These are phyloP conservation scores for Ampelocalamus luodianensis DNA, from an alignment of 176 grass and related monocot genomes.

Conservation along the genomic window DNA sequence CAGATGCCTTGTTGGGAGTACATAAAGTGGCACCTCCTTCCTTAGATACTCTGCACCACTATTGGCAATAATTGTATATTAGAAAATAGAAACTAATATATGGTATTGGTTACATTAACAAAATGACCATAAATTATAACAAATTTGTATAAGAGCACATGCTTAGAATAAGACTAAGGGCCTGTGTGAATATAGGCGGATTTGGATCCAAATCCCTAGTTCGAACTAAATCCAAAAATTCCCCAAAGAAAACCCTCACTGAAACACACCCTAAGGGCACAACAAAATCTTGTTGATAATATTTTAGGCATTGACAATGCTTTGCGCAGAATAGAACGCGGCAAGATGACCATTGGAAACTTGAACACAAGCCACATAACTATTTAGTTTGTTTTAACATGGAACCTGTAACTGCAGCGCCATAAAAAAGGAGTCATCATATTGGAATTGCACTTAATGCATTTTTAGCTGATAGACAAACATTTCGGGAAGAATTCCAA, in stretches of 20 bases:
- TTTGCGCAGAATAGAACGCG: slow-evolving; percentile 18
- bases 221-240: background rate
- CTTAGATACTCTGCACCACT: slow-evolving; percentile 94
- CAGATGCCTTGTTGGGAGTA: slow-evolving; percentile 74
- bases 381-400: background rate
- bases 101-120: background rate
- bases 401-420: background rate
- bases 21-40: slow-evolving; percentile 73
- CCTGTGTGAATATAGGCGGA: background rate
- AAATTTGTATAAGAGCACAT: background rate
- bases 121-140: slow-evolving; percentile 3
- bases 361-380: background rate
- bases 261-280: background rate
- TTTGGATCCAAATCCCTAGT: background rate
- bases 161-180: slow-evolving; percentile 18
- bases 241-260: background rate
- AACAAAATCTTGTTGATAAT: slow-evolving; percentile 5
- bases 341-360: background rate
- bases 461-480: slow-evolving; percentile 7
- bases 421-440: background rate
- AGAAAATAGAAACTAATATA: slow-evolving; percentile 45
- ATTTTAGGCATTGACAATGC: background rate
- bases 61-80: slow-evolving; percentile 44
- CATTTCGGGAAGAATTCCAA: background rate
- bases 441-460: background rate